Conservation (phyloP, 1,139 yeast genomes). For the Geotrichum phurueaensis region DNA sequence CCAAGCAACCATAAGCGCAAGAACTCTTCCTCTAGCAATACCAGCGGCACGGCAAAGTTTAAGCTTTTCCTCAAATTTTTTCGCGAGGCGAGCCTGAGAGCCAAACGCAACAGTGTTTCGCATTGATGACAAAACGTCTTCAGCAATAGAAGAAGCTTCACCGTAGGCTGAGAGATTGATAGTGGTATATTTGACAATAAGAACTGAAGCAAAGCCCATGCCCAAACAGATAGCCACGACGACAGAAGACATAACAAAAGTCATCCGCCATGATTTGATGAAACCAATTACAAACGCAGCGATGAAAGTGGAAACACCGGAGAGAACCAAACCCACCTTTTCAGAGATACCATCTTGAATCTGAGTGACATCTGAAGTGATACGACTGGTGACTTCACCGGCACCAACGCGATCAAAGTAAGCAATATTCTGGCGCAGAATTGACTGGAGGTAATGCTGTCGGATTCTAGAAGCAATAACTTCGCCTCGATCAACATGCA, state of each 20-base stretch:
- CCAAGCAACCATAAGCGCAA: constrained; percentile 36
- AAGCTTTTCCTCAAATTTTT: constrained; percentile 31
- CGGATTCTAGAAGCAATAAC: constrained; percentile 40
- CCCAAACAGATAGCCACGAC: constrained; percentile 33
- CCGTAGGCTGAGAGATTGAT: constrained; percentile 33
- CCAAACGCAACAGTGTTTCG: constrained; percentile 43
- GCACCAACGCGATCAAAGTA: constrained; percentile 43
- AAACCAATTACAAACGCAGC: constrained; percentile 41
- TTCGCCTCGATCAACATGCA: constrained; percentile 41
- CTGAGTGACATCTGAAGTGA: constrained; percentile 40
- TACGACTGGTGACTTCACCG: constrained; percentile 42
- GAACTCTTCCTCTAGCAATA: constrained; percentile 21
- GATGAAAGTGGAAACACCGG: constrained; percentile 38
- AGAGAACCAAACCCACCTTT: constrained; percentile 39
- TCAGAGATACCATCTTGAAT: constrained; percentile 44
- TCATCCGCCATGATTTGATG: constrained; percentile 38
- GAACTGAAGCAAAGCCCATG: constrained; percentile 31
- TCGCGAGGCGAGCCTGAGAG: constrained; percentile 37
- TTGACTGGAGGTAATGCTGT: constrained; percentile 36
- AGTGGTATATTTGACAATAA: constrained; percentile 35
- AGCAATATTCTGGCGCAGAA: constrained; percentile 41
- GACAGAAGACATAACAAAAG: constrained; percentile 36
- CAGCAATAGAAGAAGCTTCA: constrained; percentile 40
- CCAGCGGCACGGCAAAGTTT: constrained; percentile 31
- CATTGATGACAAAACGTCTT: constrained; percentile 39